phyloP scores from a whole-genome alignment of 176 grass and related monocot genomes.

The Typha latifolia region DNA sequence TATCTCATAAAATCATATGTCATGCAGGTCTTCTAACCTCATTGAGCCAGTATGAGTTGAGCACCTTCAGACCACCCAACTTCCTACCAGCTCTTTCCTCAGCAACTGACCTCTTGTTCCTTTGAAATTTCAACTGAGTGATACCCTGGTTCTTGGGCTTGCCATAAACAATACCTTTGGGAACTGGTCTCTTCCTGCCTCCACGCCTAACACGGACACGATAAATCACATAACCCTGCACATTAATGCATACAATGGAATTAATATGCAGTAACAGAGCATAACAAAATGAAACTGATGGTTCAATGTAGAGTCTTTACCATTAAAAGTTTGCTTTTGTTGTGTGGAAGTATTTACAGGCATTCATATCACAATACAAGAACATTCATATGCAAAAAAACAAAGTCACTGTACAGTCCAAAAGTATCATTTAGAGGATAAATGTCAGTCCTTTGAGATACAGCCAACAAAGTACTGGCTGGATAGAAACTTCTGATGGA shows the following conservation, averaged over 20 bases:
- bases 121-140: constrained; percentile 87
- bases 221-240: constrained; percentile 53
- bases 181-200: constrained; percentile 81
- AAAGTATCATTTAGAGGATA: too few species aligned
- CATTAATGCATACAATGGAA: not conserved
- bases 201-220: constrained; percentile 53
- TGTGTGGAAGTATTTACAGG: too few species aligned
- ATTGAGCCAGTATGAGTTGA: constrained; percentile 91
- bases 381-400: too few species aligned
- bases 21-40: constrained; percentile 32
- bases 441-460: too few species aligned
- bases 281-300: too few species aligned
- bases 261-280: too few species aligned
- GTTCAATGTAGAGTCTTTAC: too few species aligned
- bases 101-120: constrained; percentile 90
- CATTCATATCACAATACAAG: too few species aligned
- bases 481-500: too few species aligned
- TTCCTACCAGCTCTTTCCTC: constrained; percentile 82
- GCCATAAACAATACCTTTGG: constrained; percentile 72
- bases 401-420: too few species aligned
- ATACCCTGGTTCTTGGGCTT: constrained; percentile 95
- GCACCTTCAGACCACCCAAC: constrained; percentile 73
- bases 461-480: too few species aligned
- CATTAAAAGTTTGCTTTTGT: too few species aligned
- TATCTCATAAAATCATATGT: not conserved